Percentiles rank a stretch among this genome's conserved stretches.
phyloP scores from a whole-genome alignment of 129 eudicot species.

The Smallanthus sonchifolius region DNA sequence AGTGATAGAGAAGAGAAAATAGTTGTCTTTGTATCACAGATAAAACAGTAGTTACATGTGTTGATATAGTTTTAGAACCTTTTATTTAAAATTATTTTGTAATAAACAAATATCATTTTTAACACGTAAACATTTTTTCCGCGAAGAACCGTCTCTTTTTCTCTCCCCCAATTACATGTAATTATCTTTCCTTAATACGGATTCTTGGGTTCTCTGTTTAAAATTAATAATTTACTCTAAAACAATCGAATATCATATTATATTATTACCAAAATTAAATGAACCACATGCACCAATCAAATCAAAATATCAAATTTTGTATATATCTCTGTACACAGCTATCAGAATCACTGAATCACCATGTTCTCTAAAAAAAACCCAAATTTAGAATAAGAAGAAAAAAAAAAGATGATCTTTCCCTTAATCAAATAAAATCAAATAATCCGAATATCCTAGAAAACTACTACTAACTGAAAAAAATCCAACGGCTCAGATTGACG shows the following conservation, averaged over 20 bases:
- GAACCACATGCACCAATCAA: conserved; percentile 22
- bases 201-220: no score
- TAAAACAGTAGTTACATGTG: no score
- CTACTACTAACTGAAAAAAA: conserved; percentile 13
- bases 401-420: neutral
- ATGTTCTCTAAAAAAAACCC: neutral
- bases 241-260: neutral
- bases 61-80: no score
- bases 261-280: neutral
- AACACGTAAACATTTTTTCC: no score
- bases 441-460: conserved; percentile 44
- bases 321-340: conserved; percentile 34
- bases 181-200: no score
- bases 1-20: no score
- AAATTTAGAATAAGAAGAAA: neutral
- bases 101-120: no score
- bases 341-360: conserved; percentile 37
- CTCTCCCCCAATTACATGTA: no score
- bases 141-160: no score
- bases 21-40: no score
- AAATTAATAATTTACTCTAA: no score
- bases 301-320: conserved; percentile 17
- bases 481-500: conserved; percentile 37
- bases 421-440: conserved; percentile 29
- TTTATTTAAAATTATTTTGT: no score